phyloP scores from a whole-genome alignment of 2,329 filamentous ascomycete species.

The Zarea fungicola region DNA sequence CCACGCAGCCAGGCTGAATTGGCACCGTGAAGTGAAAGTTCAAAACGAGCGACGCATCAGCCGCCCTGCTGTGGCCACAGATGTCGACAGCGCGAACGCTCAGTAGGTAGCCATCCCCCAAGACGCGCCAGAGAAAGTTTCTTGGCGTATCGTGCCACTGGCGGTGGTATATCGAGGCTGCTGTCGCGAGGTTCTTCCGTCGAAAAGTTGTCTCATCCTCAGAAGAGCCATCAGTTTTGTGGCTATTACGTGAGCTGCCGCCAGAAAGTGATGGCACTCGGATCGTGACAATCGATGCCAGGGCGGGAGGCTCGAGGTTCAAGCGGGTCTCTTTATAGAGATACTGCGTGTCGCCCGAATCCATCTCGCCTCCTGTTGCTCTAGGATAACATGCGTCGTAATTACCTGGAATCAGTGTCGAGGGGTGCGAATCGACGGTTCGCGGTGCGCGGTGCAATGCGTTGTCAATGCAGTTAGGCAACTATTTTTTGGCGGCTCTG shows the following conservation, averaged over 20 bases:
- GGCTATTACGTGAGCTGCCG: slow-evolving; percentile 40
- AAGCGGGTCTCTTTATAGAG: slow-evolving; percentile 84
- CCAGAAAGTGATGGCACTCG: slow-evolving; percentile 54
- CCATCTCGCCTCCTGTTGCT: slow-evolving; percentile 58
- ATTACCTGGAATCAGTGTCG: neutral
- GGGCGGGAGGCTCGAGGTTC: slow-evolving; percentile 69
- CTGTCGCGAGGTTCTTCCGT: slow-evolving; percentile 65
- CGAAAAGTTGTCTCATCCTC: slow-evolving; percentile 73
- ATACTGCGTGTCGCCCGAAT: slow-evolving; percentile 54
- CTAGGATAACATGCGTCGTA: slow-evolving; percentile 2
- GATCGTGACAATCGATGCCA: slow-evolving; percentile 65
- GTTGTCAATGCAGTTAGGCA: neutral
- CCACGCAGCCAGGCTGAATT: slow-evolving; percentile 73
- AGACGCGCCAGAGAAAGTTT: slow-evolving; percentile 84
- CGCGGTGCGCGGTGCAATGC: slow-evolving; percentile 15
- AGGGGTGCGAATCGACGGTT: slow-evolving; percentile 2
- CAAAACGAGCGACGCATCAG: slow-evolving; percentile 69
- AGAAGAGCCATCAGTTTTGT: slow-evolving; percentile 28
- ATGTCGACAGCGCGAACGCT: slow-evolving; percentile 82
- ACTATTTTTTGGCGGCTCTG: neutral
- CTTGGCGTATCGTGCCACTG: slow-evolving; percentile 69
- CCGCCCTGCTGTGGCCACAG: slow-evolving; percentile 58
- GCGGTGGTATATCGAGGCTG: slow-evolving; percentile 81
- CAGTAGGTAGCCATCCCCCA: slow-evolving; percentile 73
- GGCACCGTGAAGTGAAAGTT: slow-evolving; percentile 70